Evolutionary conservation across 345 rosid genomes (phyloP), one percentile per base, ranked within the genome.

Genomic region (Zanthoxylum bungeanum): DNA sequence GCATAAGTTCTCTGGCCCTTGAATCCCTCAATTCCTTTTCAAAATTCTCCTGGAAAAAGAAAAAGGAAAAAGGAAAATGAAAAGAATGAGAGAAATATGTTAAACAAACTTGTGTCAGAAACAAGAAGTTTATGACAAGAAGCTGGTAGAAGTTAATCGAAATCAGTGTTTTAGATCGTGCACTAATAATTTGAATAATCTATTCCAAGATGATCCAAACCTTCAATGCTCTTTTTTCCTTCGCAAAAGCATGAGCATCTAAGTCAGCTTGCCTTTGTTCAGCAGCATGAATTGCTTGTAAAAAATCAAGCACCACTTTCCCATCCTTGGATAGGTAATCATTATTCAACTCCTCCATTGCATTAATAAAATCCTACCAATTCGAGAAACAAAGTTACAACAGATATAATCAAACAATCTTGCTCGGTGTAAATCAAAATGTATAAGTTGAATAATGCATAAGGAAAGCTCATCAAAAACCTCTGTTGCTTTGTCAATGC

Each of bases 1-100:
- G 91, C 99, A 96, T 96, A 47, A 96, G 92, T 73, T 91, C 97
- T 76, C 97, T 89, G 3, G 94, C 97, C 79, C 92, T 91, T 34
- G 83, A 87, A 81, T 96, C 96, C 79, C 92, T 87, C 80, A 93
- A 71, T 76, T 93, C 92, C 75, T 86, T 96, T 77, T 96, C 99
- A 68, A 86, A 91, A 82, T 85, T 89, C 74, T 87, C 98, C 98
- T 93, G 7, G 82, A 70, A 44, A 14, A 14, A 19, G 19, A 19
- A 83, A 70, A 78, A 25, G 30, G 30, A n/a, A 79, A 51, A 19
- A 25, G 39, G 51, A 34, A n/a, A 30, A 68, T 70, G 16, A 34
- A 49, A 58, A 24, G 60, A n/a, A 30, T 27, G 33, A 60, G 59
- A 19, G n/a, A n/a, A n/a, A n/a, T n/a, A n/a, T n/a, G n/a, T n/a